Conservation (phyloP, 208 protist species). For the Leishmania amazonensis region DNA sequence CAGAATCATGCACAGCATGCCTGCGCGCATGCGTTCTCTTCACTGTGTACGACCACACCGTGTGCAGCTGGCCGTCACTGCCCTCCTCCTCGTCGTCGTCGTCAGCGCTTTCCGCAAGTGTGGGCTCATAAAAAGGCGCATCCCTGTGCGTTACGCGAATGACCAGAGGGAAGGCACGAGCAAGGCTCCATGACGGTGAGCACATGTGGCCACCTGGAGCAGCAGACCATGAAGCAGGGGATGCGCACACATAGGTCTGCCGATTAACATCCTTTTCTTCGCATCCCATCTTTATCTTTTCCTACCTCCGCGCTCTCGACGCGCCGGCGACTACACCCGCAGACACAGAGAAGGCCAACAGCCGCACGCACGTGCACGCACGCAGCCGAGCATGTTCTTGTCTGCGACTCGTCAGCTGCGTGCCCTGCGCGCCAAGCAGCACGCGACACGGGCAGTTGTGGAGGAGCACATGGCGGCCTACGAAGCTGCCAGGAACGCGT, state of each 20-base stretch:
- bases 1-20: background rate
- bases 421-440: constrained; percentile 27
- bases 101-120: background rate
- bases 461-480: constrained; percentile 19
- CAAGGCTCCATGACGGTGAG: background rate
- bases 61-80: background rate
- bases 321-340: background rate
- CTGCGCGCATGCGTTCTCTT: background rate
- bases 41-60: background rate
- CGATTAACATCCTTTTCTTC: background rate
- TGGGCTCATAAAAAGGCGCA: background rate
- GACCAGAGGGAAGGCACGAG: background rate
- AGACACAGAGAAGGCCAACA: background rate
- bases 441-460: constrained; percentile 7
- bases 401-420: constrained; percentile 43
- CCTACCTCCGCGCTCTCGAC: background rate
- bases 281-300: background rate
- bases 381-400: constrained; percentile 21
- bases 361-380: background rate
- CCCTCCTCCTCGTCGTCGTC: background rate
- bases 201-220: too few relatives aligned
- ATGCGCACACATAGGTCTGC: background rate
- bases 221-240: background rate
- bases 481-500: constrained; percentile 6
- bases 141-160: background rate